A percentile compares a stretch with the other conserved stretches of the same genome.
Conservation (phyloP, 768 basidiomycete genomes). For the Ramaria rubella region DNA sequence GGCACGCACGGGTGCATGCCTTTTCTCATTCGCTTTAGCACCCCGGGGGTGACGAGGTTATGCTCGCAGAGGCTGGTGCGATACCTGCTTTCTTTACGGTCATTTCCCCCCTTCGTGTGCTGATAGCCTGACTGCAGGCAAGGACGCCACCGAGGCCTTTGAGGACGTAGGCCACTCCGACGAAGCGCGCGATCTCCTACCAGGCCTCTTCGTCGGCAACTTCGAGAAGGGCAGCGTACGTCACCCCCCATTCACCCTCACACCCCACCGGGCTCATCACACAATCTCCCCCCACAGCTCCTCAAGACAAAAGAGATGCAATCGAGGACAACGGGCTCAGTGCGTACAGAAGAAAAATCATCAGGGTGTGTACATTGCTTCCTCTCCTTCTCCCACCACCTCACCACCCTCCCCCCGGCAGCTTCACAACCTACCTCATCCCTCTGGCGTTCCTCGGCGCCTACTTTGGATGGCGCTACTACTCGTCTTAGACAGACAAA, state of each 20-base stretch:
- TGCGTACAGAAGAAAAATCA: neutral
- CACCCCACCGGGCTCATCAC: slow-evolving; percentile 4
- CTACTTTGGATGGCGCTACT: slow-evolving; percentile 85
- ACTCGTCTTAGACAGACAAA: slow-evolving; percentile 30
- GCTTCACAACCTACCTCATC: slow-evolving; percentile 75
- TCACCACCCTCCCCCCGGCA: neutral
- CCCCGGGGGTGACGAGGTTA: slow-evolving; percentile 97
- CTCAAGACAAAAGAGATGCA: slow-evolving; percentile 45
- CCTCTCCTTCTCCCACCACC: neutral
- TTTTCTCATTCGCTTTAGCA: slow-evolving; percentile 46
- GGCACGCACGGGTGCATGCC: neutral
- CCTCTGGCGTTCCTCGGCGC: slow-evolving; percentile 73
- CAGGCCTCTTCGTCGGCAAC: slow-evolving; percentile 72
- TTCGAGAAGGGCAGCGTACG: slow-evolving; percentile 68
- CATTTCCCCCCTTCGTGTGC: neutral
- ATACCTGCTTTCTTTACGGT: slow-evolving; percentile 20
- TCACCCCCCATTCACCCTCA: slow-evolving; percentile 13
- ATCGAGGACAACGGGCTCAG: slow-evolving; percentile 28
- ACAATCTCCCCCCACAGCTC: slow-evolving; percentile 29
- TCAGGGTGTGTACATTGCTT: neutral
- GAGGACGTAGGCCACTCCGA: slow-evolving; percentile 99
- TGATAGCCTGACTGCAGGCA: slow-evolving; percentile 43
- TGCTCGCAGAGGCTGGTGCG: slow-evolving; percentile 86
- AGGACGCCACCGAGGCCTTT: slow-evolving; percentile 97
- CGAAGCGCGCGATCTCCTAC: slow-evolving; percentile 84